Base-by-base conservation (phyloP, 495 filamentous ascomycete species). In the Antarctomyces pellizariae region DNA sequence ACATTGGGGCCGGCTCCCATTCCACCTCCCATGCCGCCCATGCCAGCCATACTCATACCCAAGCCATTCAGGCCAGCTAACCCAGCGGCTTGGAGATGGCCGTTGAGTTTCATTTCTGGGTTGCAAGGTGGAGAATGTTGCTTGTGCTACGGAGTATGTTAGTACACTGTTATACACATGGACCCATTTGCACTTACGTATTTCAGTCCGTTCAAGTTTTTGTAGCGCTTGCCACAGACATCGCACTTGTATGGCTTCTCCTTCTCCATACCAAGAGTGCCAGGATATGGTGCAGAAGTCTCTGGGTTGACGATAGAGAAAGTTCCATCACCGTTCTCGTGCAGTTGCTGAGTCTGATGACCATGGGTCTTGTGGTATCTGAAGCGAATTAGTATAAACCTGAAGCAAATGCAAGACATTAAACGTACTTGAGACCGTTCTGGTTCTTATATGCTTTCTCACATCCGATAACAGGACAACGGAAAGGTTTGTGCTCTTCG, bases 401-500 rank as follows among this genome's bases (percentile, higher is more conserved):
- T 31, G 21, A 13, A 28, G 32, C 28, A 18, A 22, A 11, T 25
- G 10, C 19, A 29, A 29, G 13, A 4, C 25, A 21, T 22, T 17
- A 28, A 17, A 52, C 59, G 36, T 75, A 89, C 60, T 95, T 95
- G 17, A 99, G 57, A 17, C 86, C 86, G 40, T 99, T 99, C 41
- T 95, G 86, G 47, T 99, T 99, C 61, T 99, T 99, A 49, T 99
- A 99, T 8, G 86, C 86, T 57, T 99, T 99, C 47, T 99, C 86
- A 43, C 86, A 99, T 10, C 86, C 86, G 41, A 95, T 90, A 22
- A 99, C 86, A 5, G 89, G 86, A 46, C 86, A 99, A 41, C 75
- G 74, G 61, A 90, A 95, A 0, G 86, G 86, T 52, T 93, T 99
- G 35, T 79, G 73, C 38, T 95, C 82, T 33, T 48, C 72, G 19